A percentile compares a stretch with the other conserved stretches of the same genome.
Evolutionary conservation across 108 stramenopile genomes (phyloP).

Genomic region (Heterococcus sp.): DNA sequence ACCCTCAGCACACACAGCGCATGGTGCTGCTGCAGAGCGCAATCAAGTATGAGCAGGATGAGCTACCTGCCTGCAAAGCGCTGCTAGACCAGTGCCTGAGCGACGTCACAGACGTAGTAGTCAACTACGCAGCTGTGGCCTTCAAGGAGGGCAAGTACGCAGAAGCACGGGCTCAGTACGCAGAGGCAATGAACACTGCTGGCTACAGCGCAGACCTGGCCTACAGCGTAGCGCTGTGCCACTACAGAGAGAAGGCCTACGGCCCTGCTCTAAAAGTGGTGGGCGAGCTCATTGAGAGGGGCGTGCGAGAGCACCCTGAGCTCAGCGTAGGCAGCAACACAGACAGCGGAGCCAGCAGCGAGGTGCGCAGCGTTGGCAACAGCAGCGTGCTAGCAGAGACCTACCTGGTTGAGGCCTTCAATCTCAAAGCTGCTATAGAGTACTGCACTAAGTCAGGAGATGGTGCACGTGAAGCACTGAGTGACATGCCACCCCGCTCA

Average conservation of each 20-base stretch:
- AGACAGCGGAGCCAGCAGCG: constrained; percentile 64
- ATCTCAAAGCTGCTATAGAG: constrained; percentile 77
- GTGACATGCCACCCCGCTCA: constrained; percentile 67
- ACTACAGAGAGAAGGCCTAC: constrained; percentile 68
- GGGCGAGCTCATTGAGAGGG: constrained; percentile 62
- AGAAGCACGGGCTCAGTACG: constrained; percentile 65
- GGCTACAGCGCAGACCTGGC: constrained; percentile 71
- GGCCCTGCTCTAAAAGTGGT: constrained; percentile 61
- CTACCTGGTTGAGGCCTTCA: constrained; percentile 69
- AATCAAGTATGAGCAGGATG: constrained; percentile 69
- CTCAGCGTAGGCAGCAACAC: constrained; percentile 60
- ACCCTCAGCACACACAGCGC: constrained; percentile 61
- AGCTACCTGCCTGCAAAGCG: constrained; percentile 57
- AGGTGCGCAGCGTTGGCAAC: constrained; percentile 66
- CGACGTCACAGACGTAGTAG: constrained; percentile 71
- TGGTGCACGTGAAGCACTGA: constrained; percentile 67
- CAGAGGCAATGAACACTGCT: constrained; percentile 65
- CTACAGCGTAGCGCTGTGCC: constrained; percentile 80
- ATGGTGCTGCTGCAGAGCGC: constrained; percentile 62
- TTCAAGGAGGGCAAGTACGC: constrained; percentile 71
- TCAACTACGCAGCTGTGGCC: constrained; percentile 66
- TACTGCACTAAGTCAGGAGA: constrained; percentile 57
- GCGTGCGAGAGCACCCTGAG: constrained; percentile 69
- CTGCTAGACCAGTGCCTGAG: constrained; percentile 64
- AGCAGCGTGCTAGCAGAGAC: constrained; percentile 53